Evolutionary conservation across 495 filamentous ascomycete species (phyloP).

Genomic region (Friedmanniomyces simplex): DNA sequence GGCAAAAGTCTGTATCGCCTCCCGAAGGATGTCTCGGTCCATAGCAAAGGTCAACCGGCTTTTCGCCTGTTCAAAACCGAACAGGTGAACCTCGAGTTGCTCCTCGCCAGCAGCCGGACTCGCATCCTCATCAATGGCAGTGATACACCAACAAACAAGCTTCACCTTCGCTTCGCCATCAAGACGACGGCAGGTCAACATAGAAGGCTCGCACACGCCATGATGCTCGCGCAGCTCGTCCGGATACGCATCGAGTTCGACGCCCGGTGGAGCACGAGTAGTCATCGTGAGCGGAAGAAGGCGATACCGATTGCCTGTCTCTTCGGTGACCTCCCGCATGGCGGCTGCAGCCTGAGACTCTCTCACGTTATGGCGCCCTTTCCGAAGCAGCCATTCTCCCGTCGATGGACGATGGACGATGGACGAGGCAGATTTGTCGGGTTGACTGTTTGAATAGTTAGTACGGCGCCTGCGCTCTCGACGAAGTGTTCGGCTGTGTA

Average conservation of each 20-base stretch:
- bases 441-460: background rate
- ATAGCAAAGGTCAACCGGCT: too few species aligned
- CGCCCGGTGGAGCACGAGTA: background rate
- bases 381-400: background rate
- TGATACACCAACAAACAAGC: too few species aligned
- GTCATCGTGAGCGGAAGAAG: background rate
- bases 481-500: conserved; percentile 1
- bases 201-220: background rate
- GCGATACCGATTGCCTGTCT: background rate
- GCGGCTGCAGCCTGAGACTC: background rate
- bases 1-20: too few species aligned
- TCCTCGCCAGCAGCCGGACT: too few species aligned
- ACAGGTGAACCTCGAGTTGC: too few species aligned
- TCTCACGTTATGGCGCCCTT: background rate
- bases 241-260: too few species aligned
- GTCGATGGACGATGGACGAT: background rate
- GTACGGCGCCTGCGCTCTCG: background rate
- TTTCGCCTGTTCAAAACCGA: too few species aligned
- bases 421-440: background rate
- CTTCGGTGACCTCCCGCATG: background rate
- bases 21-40: too few species aligned
- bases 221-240: background rate
- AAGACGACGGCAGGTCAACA: background rate
- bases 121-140: too few species aligned
- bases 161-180: background rate